Evolutionary conservation across 2,329 filamentous ascomycete genomes (phyloP).

Genomic region (Xylariomycetidae sp.): DNA sequence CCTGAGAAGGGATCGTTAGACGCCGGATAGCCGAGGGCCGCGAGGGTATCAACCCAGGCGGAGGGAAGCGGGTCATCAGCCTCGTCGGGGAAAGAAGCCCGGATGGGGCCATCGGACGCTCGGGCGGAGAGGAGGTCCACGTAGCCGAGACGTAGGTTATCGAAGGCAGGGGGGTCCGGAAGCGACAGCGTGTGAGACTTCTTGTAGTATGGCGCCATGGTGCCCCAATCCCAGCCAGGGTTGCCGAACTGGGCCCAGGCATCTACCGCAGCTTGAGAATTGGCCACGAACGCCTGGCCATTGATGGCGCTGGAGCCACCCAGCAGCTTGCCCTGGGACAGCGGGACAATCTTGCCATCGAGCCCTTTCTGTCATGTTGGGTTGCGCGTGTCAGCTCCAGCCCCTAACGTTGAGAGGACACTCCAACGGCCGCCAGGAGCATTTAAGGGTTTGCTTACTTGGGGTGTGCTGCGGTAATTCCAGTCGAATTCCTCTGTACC

Average conservation of each 20-base stretch:
- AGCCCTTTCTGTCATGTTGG: slow-evolving; percentile 1
- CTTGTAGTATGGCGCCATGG: slow-evolving; percentile 27
- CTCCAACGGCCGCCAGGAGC: too few relatives aligned
- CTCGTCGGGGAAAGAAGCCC: slow-evolving; percentile 10
- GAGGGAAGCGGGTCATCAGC: slow-evolving; percentile 6
- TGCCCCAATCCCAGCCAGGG: slow-evolving; percentile 29
- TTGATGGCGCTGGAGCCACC: slow-evolving; percentile 22
- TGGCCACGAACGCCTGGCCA: slow-evolving; percentile 17
- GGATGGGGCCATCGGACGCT: slow-evolving; percentile 7
- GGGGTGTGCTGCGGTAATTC: slow-evolving; percentile 4
- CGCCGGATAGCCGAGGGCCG: slow-evolving; percentile 5
- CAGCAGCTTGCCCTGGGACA: slow-evolving; percentile 4
- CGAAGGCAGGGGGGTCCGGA: slow-evolving; percentile 2
- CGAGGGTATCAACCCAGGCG: slow-evolving; percentile 12
- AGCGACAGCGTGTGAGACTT: slow-evolving; percentile 30
- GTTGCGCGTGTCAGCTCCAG: not conserved
- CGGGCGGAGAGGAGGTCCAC: slow-evolving; percentile 8
- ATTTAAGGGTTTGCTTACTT: slow-evolving; percentile 2
- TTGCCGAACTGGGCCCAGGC: slow-evolving; percentile 36
- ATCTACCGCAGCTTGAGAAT: slow-evolving; percentile 21
- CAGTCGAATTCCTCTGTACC: slow-evolving; percentile 3
- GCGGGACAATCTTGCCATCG: slow-evolving; percentile 1
- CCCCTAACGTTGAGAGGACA: not conserved
- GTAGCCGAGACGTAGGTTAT: slow-evolving; percentile 12
- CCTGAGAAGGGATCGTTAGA: slow-evolving; percentile 10